Evolutionary conservation across 345 rosid species (phyloP).

Genomic region (Stellera chamaejasme): DNA sequence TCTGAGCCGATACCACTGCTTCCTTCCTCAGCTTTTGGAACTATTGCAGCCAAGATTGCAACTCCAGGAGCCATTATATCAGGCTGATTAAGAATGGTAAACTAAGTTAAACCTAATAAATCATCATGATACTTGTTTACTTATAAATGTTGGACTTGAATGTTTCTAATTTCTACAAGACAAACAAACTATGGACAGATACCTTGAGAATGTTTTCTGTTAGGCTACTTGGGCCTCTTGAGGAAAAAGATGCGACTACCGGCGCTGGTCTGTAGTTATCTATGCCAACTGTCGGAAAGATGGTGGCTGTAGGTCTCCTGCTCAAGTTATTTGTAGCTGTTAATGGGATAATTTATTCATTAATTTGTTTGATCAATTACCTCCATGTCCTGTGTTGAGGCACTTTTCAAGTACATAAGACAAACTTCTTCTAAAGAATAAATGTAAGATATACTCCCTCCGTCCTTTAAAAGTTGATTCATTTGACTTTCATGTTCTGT

Average conservation of each 20-base stretch:
- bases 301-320: constrained; percentile 54
- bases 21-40: constrained; percentile 29
- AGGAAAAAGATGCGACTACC: constrained; percentile 66
- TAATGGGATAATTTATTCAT: no score
- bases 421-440: no score
- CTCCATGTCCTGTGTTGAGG: no score
- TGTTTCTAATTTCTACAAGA: neutral
- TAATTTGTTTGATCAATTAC: no score
- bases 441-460: no score
- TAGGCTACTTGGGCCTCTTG: constrained; percentile 62
- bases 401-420: no score
- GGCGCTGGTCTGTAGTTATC: constrained; percentile 56
- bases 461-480: no score
- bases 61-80: constrained; percentile 87
- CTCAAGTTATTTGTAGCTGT: neutral
- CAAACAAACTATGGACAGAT: neutral
- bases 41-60: constrained; percentile 57
- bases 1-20: constrained; percentile 20
- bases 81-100: constrained; percentile 33
- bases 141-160: neutral
- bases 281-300: constrained; percentile 37
- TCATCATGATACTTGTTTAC: neutral
- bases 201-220: constrained; percentile 86
- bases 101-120: neutral
- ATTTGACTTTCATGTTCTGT: no score